Evolutionary conservation across 768 basidiomycete species (phyloP).

Genomic region (Trametopsis cervina): DNA sequence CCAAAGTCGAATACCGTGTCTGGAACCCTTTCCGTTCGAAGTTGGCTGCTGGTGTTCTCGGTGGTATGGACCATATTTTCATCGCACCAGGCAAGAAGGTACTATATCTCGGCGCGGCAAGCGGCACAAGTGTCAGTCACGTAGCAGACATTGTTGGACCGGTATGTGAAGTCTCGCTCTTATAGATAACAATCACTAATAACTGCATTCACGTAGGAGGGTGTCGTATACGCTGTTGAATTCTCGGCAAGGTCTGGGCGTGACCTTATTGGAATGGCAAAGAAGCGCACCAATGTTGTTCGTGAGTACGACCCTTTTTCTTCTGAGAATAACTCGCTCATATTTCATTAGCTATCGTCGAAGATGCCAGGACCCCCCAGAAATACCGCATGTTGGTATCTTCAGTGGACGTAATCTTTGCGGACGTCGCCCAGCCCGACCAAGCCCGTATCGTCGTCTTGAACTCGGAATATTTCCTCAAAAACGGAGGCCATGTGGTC

Average conservation of each 20-base stretch:
- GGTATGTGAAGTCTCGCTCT: slow-evolving; percentile 38
- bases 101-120: slow-evolving; percentile 94
- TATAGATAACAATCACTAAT: slow-evolving; percentile 5
- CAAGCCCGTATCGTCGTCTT: slow-evolving; percentile 93
- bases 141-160: slow-evolving; percentile 99
- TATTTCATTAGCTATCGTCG: slow-evolving; percentile 63
- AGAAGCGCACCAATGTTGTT: slow-evolving; percentile 98
- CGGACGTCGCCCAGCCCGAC: slow-evolving; percentile 97
- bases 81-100: slow-evolving; percentile 95
- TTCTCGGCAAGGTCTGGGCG: slow-evolving; percentile 95
- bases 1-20: slow-evolving; percentile 94
- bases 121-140: slow-evolving; percentile 96
- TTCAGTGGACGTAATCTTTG: slow-evolving; percentile 95
- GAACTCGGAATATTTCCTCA: slow-evolving; percentile 95
- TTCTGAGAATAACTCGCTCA: neutral
- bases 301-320: slow-evolving; percentile 45
- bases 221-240: slow-evolving; percentile 96
- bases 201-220: slow-evolving; percentile 51
- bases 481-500: slow-evolving; percentile 85
- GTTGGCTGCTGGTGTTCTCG: slow-evolving; percentile 92
- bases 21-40: slow-evolving; percentile 99
- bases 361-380: slow-evolving; percentile 94
- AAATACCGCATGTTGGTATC: slow-evolving; percentile 96
- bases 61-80: slow-evolving; percentile 90
- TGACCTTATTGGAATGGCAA: slow-evolving; percentile 98